Conservation (phyloP, 768 basidiomycete genomes). For the Termitomyces sp. region DNA sequence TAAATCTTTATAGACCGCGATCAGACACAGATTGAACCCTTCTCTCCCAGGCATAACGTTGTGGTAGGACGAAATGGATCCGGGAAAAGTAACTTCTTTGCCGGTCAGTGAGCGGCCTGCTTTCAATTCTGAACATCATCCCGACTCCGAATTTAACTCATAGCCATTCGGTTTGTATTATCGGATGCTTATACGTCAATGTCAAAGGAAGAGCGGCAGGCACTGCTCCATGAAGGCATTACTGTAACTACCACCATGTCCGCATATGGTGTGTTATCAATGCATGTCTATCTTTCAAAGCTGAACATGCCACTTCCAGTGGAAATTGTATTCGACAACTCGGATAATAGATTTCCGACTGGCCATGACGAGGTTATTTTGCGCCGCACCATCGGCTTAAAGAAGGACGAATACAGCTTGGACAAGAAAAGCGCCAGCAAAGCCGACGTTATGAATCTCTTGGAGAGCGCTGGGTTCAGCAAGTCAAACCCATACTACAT, state of each 20-base stretch:
- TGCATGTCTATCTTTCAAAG: neutral
- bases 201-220: conserved; percentile 87
- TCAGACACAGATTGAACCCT: conserved; percentile 91
- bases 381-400: conserved; percentile 90
- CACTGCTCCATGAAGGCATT: conserved; percentile 92
- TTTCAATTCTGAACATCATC: neutral
- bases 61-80: conserved; percentile 97
- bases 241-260: conserved; percentile 84
- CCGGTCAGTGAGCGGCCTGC: conserved; percentile 47
- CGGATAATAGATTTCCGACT: conserved; percentile 91
- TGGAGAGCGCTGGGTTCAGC: conserved; percentile 96
- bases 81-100: conserved; percentile 99
- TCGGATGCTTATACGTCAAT: conserved; percentile 97
- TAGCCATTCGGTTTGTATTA: conserved; percentile 95
- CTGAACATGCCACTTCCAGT: conserved; percentile 32
- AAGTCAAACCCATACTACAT: conserved; percentile 99
- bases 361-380: conserved; percentile 83
- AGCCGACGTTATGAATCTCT: conserved; percentile 95
- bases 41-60: conserved; percentile 91
- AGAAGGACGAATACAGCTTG: conserved; percentile 98
- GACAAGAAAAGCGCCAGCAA: conserved; percentile 95
- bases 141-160: neutral
- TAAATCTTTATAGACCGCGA: conserved; percentile 56
- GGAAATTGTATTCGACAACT: conserved; percentile 95
- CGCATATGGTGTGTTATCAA: conserved; percentile 66